Conservation (phyloP, 2,329 filamentous ascomycete species). For the Fusarium anguioides region DNA sequence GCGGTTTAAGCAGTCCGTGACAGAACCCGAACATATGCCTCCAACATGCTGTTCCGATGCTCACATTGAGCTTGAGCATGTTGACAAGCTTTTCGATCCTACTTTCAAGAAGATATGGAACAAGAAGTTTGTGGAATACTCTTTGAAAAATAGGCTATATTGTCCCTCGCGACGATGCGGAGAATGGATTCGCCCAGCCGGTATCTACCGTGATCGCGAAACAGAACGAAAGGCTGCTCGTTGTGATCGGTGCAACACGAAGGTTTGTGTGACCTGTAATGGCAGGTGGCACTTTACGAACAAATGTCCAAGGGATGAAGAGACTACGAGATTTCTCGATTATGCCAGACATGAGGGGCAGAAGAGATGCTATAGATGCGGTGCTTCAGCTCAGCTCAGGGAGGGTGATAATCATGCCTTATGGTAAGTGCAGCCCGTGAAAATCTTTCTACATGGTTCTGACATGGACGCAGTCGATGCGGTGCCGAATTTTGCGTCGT, state of each 20-base stretch:
- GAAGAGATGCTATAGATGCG: conserved; percentile 81
- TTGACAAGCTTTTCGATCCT: conserved; percentile 77
- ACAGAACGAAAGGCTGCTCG: conserved; percentile 73
- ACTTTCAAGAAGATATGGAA: conserved; percentile 86
- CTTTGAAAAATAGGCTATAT: conserved; percentile 79
- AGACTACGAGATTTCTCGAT: conserved; percentile 70
- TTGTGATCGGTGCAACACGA: conserved; percentile 77
- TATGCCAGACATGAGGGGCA: conserved; percentile 75
- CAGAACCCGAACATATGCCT: conserved; percentile 84
- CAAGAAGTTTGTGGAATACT: conserved; percentile 80
- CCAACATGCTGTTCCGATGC: conserved; percentile 81
- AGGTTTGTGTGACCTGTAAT: conserved; percentile 80
- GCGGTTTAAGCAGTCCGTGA: conserved; percentile 79
- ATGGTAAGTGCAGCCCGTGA: conserved; percentile 66
- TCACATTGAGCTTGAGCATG: conserved; percentile 79
- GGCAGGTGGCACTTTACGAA: conserved; percentile 76
- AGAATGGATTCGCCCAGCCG: conserved; percentile 80
- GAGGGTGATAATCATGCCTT: conserved; percentile 92
- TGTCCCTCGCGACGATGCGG: conserved; percentile 80
- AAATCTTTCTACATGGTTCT: background rate
- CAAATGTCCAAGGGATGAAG: conserved; percentile 79
- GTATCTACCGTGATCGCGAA: conserved; percentile 69
- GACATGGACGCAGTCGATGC: conserved; percentile 67
- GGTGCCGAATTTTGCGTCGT: conserved; percentile 89
- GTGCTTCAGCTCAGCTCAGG: conserved; percentile 78